Conservation (phyloP, 2,329 filamentous ascomycete species). For the Fusarium metavorans region DNA sequence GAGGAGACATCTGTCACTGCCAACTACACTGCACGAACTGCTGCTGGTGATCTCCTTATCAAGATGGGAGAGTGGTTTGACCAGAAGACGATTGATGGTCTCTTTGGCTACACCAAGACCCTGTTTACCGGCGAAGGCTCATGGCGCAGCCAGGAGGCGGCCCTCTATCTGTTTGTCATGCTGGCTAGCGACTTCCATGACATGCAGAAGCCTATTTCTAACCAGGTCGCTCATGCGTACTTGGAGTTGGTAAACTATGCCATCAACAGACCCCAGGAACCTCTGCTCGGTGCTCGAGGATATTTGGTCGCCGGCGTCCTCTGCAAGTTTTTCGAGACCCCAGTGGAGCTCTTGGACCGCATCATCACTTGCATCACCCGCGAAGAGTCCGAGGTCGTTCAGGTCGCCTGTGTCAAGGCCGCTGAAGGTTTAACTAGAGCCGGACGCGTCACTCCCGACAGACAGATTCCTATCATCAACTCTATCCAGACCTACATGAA, state of each 20-base stretch:
- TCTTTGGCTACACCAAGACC: slow-evolving; percentile 80
- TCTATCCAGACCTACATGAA: slow-evolving; percentile 80
- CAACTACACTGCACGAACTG: slow-evolving; percentile 95
- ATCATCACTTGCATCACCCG: slow-evolving; percentile 80
- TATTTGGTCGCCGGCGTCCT: slow-evolving; percentile 88
- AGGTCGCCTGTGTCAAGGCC: slow-evolving; percentile 90
- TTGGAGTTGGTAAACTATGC: slow-evolving; percentile 84
- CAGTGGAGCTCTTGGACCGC: slow-evolving; percentile 74
- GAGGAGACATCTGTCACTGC: slow-evolving; percentile 95
- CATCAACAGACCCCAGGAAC: slow-evolving; percentile 75
- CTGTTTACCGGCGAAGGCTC: slow-evolving; percentile 72
- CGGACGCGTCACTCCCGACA: slow-evolving; percentile 62
- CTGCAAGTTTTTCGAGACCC: slow-evolving; percentile 74
- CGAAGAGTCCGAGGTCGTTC: slow-evolving; percentile 88
- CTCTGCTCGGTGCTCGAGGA: slow-evolving; percentile 86
- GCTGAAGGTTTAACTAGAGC: slow-evolving; percentile 75
- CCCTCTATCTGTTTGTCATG: slow-evolving; percentile 87
- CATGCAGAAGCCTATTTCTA: slow-evolving; percentile 76
- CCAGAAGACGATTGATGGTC: slow-evolving; percentile 78
- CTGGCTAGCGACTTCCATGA: slow-evolving; percentile 87
- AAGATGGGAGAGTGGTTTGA: slow-evolving; percentile 93
- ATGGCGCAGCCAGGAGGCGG: slow-evolving; percentile 80
- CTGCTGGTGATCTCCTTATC: slow-evolving; percentile 90
- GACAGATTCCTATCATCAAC: slow-evolving; percentile 71
- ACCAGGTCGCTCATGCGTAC: slow-evolving; percentile 78